Base-by-base conservation (phyloP, 495 filamentous ascomycete genomes). In the Gamarada debralockiae region DNA sequence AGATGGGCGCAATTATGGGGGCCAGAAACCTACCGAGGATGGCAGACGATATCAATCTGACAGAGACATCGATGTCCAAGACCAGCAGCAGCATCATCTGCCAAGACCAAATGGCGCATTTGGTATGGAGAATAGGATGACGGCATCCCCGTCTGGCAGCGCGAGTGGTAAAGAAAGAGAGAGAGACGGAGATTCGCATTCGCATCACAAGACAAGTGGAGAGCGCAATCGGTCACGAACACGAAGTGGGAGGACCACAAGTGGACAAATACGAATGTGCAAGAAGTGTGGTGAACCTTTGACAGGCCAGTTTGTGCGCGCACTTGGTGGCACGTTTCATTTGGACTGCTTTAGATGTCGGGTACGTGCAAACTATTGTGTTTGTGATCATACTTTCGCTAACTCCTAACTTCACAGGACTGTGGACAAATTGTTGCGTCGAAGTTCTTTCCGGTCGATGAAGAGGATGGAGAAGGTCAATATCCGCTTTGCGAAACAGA, bases 401-500 rank as follows among this genome's bases (percentile, higher is more conserved):
- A 24, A 51, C 24, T 25, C 21, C 33, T 38, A n/a, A 14, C n/a
- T 56, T 18, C 60, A 4, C 15, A 98, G 93, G 95, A 99, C 66
- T 99, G 95, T 58, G 89, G 86, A 40, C 83, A 95, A 68, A 92
- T 96, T 50, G 95, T 99, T 23, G 93, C 95, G 15, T 96, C 92
- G 22, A 97, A 97, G 63, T 99, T 97, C 75, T 99, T 99, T 68
- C 93, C 95, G 2, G 85, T 95, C 3, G 91, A 96, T 57, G 90
- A 95, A 39, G 89, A 95, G 50, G 82, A 88, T 53, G 87, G 86
- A 8, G 84, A 76, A 37, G 81, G 84, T 23, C 95, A 96, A 68
- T 97, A 96, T 67, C 95, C 93, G 0, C 80, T 99, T 2, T 99
- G 93, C 75, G 95, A 99, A 67, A 96, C 85, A 3, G 95, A 99